Base-by-base conservation (phyloP, 2,329 filamentous ascomycete species). In the Diaporthe ampelina region DNA sequence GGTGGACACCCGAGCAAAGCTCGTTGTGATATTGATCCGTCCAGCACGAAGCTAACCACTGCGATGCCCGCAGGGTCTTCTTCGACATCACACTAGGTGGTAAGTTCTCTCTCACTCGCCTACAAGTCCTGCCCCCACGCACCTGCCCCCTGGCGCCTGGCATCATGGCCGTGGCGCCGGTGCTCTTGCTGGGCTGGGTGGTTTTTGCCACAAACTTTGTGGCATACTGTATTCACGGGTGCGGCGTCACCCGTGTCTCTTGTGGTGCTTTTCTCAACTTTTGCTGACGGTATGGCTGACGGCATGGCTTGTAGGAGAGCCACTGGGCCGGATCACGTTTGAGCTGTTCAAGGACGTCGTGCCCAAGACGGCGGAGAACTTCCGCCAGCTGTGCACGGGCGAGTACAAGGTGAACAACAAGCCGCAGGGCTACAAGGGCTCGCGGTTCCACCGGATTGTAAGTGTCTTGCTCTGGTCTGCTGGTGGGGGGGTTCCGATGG, bases 381-480 rank as follows among this genome's bases (percentile, higher is more conserved):
- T 99, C 83, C 94, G 95, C 61, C 95, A 97, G 81, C 98, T 98
- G 86, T 98, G 95, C 86, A 98, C 96, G 0, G 97, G 97, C 79
- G 96, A 98, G 87, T 92, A 90, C 78, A 97, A 95, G 85, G 94
- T 94, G 81, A 84, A 90, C 68, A 94, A 95, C 45, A 89, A 92
- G 76, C 93, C 95, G 0, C 94, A 97, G 81, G 97, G 97, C 76
- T 99, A 98, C 89, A 98, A 98, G 85, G 94, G 94, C 71, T 93
- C 91, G 86, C 97, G 95, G 83, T 98, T 98, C 80, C 97, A 98
- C 84, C 92, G 97, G 74, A 94, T 98, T 79, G 95, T 97, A 85
- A 79, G 93, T 87, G 4, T 9, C 21, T 21, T 50, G 15, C 1
- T 7, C 3, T 15, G 2, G 37, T 40, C 19, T 32, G 29, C 8